Evolutionary conservation across 495 filamentous ascomycete genomes (phyloP), one percentile per base, ranked within the genome.

Genomic region (Aspergillus kassunensis): DNA sequence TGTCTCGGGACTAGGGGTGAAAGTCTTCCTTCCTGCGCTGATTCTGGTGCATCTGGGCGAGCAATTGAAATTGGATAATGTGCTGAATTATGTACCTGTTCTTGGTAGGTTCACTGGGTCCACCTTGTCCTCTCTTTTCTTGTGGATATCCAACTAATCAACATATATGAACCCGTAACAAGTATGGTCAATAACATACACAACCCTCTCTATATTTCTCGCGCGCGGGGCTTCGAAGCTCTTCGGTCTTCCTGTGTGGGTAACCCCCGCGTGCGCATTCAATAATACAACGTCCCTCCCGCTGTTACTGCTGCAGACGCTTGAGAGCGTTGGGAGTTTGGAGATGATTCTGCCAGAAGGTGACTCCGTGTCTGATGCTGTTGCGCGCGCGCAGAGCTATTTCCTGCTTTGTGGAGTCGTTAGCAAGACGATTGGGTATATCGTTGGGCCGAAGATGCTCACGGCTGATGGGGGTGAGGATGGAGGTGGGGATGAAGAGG

Each of bases 241-340:
- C 4, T 75, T 87, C 46, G 69, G 73, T 18, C 70, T 90, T 29
- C 87, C 86, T 2, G 66, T 69, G 43, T 91, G 85, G 86, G 76
- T 80, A 12, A 81, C 80, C 0, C 81, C 83, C 0, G 82, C 84
- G 1, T 75, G 88, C 41, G 74, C 83, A 34, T 89, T 90, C 70
- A 91, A 89, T 70, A 92, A 90, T 59, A 88, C 87, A 0, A 88
- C 84, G 1, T 80, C 76, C 23, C 79, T 89, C 27, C 87, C 87
- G 0, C 69, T 92, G 13, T 70, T 89, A 4, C 75, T 90, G 3
- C 72, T 89, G 29, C 74, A 86, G 48, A 79, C 82, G 6, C 73
- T 91, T 4, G 73, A 81, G 25, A 68, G 79, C 12, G 87, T 86
- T 0, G 85, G 85, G 7, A 83, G 88, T 40, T 65, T 91, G 8